Base-by-base conservation (phyloP, 352 stramenopile genomes). In the Pythium dissotocum region DNA sequence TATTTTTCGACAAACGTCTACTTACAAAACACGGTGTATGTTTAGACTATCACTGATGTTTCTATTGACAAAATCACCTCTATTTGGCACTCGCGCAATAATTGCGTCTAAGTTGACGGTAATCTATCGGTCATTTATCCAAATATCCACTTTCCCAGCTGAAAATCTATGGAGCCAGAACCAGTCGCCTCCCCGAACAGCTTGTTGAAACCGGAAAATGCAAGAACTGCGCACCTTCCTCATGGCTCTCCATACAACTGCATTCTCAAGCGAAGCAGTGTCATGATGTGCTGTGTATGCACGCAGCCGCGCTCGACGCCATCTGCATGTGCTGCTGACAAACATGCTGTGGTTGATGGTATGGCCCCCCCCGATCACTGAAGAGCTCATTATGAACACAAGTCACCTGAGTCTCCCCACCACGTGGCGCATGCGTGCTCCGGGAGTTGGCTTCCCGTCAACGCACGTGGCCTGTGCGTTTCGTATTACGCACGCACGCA, bases 71-170 rank as follows among this genome's bases (percentile, higher is more conserved):
- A 16, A 46, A 32, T 12, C 30, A 58, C 33, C 28, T 21, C 10
- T 14, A 44, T 40, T 58, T 58, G 52, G 16, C n/a, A 36, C 18
- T 18, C 9, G 21, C 4, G 7, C 49, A 12, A 56, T n/a, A 56
- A 14, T 58, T 14, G 55, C 13, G 21, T 8, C 40, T 30, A 21
- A 12, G 32, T 1, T 61, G 54, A 0, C 12, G 36, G 56, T 21
- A 63, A 53, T 38, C 4, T 65, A 65, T 65, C 48, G 30, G 58
- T 65, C 53, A 65, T 57, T 38, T 65, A 65, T 57, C 26, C 14
- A 4, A 24, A 24, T 51, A 42, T 61, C 55, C 42, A 10, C 10
- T 4, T 32, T 49, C 30, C 42, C 44, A 12, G 44, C 21, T 28
- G 55, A 18, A 33, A 58, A 65, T 67, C 52, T n/a, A 21, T 44